phyloP scores from a whole-genome alignment of 1,139 yeast species.

The Pichia terricola region DNA sequence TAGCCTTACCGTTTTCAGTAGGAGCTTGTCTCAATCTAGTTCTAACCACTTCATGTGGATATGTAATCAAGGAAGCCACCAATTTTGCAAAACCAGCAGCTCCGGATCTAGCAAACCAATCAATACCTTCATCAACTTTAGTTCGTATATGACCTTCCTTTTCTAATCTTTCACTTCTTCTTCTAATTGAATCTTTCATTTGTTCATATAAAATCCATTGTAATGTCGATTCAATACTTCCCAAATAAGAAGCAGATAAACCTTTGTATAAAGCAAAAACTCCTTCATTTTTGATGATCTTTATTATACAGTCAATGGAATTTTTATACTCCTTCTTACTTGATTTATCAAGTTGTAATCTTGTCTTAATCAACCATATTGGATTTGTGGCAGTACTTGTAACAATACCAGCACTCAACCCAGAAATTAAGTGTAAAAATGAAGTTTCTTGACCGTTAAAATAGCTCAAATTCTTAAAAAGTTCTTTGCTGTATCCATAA shows the following conservation, averaged over 20 bases:
- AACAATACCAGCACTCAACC: slow-evolving; percentile 89
- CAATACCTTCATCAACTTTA: slow-evolving; percentile 56
- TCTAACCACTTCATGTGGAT: slow-evolving; percentile 96
- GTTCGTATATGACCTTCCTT: slow-evolving; percentile 41
- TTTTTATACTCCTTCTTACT: slow-evolving; percentile 26
- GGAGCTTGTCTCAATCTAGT: slow-evolving; percentile 97
- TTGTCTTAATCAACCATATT: slow-evolving; percentile 94
- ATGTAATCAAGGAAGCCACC: slow-evolving; percentile 83
- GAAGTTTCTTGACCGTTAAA: slow-evolving; percentile 78
- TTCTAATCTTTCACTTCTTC: slow-evolving; percentile 42
- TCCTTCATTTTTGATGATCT: slow-evolving; percentile 72
- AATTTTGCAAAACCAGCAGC: slow-evolving; percentile 97
- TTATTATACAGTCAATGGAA: slow-evolving; percentile 74
- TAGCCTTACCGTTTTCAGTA: slow-evolving; percentile 61
- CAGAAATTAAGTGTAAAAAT: slow-evolving; percentile 78
- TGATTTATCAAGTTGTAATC: slow-evolving; percentile 72
- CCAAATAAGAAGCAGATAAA: slow-evolving; percentile 85
- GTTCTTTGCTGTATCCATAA: slow-evolving; percentile 81
- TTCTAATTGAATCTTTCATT: slow-evolving; percentile 66
- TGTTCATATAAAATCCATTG: slow-evolving; percentile 98
- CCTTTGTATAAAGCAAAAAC: slow-evolving; percentile 75
- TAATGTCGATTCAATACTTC: slow-evolving; percentile 85
- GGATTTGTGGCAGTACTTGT: slow-evolving; percentile 99
- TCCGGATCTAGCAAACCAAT: slow-evolving; percentile 95
- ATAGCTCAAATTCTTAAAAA: slow-evolving; percentile 47